These are phyloP conservation scores for Ophiocordyceps unilateralis DNA, from an alignment of 2,329 filamentous ascomycete genomes.

Conservation along the genomic window DNA sequence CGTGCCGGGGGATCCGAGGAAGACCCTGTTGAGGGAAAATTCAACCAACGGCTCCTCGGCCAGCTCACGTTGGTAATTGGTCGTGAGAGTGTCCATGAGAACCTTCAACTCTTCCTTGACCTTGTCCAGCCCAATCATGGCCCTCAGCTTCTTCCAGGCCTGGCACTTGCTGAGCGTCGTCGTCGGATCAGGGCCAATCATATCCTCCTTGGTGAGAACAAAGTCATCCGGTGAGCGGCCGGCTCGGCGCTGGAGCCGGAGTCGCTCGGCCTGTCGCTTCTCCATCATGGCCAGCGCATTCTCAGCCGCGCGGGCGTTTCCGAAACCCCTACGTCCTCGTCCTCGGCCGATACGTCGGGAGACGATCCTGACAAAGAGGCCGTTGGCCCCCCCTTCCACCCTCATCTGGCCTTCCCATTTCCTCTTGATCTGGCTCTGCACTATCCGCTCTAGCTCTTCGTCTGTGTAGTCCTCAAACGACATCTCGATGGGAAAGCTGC, in stretches of 20 bases:
- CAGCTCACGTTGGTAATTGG: conserved; percentile 51
- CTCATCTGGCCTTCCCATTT: conserved; percentile 39
- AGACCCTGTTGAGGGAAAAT: conserved; percentile 49
- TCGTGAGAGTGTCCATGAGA: conserved; percentile 41
- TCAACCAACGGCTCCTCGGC: conserved; percentile 39
- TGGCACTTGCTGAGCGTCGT: conserved; percentile 29
- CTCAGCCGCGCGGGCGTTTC: conserved; percentile 53
- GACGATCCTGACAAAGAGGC: conserved; percentile 48
- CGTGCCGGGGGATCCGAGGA: conserved; percentile 56
- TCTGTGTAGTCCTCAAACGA: conserved; percentile 55
- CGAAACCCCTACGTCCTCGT: conserved; percentile 50
- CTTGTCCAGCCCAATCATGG: conserved; percentile 37
- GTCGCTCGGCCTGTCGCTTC: conserved; percentile 38
- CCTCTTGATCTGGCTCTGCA: conserved; percentile 33
- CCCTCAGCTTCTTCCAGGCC: conserved; percentile 40
- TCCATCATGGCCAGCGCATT: conserved; percentile 38
- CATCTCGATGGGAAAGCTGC: conserved; percentile 48
- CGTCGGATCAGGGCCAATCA: conserved; percentile 52
- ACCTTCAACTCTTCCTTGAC: conserved; percentile 45
- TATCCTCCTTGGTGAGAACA: conserved; percentile 44
- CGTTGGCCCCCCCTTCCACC: conserved; percentile 37
- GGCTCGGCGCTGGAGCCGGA: conserved; percentile 27
- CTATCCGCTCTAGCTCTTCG: conserved; percentile 43
- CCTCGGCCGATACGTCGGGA: conserved; percentile 42
- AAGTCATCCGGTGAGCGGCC: conserved; percentile 34